Conservation (phyloP, 2,329 filamentous ascomycete genomes). For the Orbilia blumenaviensis region DNA sequence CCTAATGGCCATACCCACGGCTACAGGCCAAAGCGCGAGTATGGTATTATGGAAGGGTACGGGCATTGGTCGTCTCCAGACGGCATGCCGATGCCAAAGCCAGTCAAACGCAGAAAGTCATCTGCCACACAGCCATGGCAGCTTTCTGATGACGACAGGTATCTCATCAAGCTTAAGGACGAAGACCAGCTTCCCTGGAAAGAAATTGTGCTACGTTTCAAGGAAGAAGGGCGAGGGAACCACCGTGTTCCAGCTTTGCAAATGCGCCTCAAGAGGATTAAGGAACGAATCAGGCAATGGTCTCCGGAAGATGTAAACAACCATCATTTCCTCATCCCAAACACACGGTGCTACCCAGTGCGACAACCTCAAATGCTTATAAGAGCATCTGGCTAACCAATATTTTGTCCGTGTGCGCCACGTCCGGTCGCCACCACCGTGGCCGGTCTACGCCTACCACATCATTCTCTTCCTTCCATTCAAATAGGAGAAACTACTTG, state of each 20-base stretch:
- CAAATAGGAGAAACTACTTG: constrained; percentile 58
- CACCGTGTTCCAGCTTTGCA: constrained; percentile 60
- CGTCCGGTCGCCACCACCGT: background rate
- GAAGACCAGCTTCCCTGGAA: constrained; percentile 60
- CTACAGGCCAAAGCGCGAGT: constrained; percentile 31
- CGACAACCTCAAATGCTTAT: constrained; percentile 50
- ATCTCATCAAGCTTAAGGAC: constrained; percentile 60
- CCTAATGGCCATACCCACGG: constrained; percentile 3
- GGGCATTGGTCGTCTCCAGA: constrained; percentile 42
- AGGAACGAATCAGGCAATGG: constrained; percentile 59
- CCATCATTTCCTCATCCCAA: constrained; percentile 42
- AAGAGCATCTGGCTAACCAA: constrained; percentile 53
- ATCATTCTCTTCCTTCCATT: constrained; percentile 23
- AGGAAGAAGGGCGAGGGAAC: constrained; percentile 57
- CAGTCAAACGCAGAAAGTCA: constrained; percentile 40
- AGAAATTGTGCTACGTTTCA: constrained; percentile 58
- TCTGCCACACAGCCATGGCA: constrained; percentile 55
- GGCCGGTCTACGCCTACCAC: constrained; percentile 23
- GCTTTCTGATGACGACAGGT: constrained; percentile 58
- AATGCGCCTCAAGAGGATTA: constrained; percentile 61
- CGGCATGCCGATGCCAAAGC: constrained; percentile 32
- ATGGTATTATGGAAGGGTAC: constrained; percentile 25
- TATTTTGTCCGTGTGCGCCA: constrained; percentile 32
- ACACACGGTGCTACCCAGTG: constrained; percentile 53
- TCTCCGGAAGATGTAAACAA: constrained; percentile 57